Evolutionary conservation across 1,284 basidiomycete genomes (phyloP).

Genomic region (Pseudozyma sp.): DNA sequence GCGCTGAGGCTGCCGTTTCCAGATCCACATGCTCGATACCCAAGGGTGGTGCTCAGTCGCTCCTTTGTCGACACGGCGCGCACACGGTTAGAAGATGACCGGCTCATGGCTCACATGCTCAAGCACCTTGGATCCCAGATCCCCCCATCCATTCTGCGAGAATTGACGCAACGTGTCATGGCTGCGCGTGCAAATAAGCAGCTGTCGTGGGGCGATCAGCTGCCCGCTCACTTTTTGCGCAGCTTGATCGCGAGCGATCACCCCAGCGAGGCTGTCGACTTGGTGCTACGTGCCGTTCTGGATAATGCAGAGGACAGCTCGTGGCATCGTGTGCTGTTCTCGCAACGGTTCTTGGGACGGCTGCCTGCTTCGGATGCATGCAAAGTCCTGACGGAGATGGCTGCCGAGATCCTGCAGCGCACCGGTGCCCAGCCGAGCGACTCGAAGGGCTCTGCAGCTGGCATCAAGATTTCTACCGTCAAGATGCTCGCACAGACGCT

Average conservation of each 20-base stretch:
- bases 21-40: no score
- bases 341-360: neutral
- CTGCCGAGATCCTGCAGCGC: neutral
- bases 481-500: constrained; percentile 2
- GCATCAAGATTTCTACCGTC: constrained; percentile 7
- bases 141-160: no score
- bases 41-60: no score
- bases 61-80: no score
- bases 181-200: neutral
- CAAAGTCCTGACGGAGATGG: neutral
- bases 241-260: constrained; percentile 3
- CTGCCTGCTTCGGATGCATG: constrained; percentile 1
- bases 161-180: no score
- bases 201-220: neutral
- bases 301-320: constrained; percentile 6
- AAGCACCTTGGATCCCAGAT: no score
- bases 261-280: neutral
- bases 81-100: no score
- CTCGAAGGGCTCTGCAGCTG: neutral
- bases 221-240: constrained; percentile 1
- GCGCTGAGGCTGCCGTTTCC: no score
- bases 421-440: neutral
- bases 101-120: no score
- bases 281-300: neutral
- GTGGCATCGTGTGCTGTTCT: constrained; percentile 11